Conservation (phyloP, 139 green algal genomes). For the Haematococcus lacustris region DNA sequence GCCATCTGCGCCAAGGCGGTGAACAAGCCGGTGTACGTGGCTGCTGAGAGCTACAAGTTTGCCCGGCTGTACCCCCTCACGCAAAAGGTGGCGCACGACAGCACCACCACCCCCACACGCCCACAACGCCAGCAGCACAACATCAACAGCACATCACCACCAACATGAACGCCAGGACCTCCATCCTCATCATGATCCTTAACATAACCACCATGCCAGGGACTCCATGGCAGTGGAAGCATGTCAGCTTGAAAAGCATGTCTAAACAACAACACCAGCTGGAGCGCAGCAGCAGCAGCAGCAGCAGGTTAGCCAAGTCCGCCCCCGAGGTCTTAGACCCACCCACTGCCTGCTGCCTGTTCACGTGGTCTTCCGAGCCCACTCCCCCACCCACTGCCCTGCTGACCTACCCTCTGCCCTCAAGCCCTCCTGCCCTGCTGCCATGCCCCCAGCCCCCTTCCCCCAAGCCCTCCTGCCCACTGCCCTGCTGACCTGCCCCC, state of each 20-base stretch:
- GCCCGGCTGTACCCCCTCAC: slow-evolving; percentile 9
- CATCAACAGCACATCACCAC: neutral
- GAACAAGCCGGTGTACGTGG: slow-evolving; percentile 88
- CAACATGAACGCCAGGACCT: neutral
- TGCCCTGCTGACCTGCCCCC: no score
- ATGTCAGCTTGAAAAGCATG: neutral
- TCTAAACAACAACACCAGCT: no score
- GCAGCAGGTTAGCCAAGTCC: no score
- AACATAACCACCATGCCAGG: neutral
- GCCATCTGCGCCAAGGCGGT: slow-evolving; percentile 56
- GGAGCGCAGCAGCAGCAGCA: no score
- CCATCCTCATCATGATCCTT: neutral
- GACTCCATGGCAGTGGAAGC: neutral
- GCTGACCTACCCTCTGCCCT: no score
- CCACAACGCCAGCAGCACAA: neutral
- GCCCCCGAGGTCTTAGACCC: no score
- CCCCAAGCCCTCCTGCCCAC: no score
- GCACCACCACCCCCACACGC: neutral
- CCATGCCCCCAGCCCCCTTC: no score
- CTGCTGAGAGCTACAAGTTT: slow-evolving; percentile 89
- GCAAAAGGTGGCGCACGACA: slow-evolving; percentile 22
- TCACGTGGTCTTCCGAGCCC: no score
- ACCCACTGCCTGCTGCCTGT: no score
- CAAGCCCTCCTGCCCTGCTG: no score
- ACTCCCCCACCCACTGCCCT: no score